Base-by-base conservation (phyloP, 2,329 filamentous ascomycete species). In the Botrytis fragariae region DNA sequence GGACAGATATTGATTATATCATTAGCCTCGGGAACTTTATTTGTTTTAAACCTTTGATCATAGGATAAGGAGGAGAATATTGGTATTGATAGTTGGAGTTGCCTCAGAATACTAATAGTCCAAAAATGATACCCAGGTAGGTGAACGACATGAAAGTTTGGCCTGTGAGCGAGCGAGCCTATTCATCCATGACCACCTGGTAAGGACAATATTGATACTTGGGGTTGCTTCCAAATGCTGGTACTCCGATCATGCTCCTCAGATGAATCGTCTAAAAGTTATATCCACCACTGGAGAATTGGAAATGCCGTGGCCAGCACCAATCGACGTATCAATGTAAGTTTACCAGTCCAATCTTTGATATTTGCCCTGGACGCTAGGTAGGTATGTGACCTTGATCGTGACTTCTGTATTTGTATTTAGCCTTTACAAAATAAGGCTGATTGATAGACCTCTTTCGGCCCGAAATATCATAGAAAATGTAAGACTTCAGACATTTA, bases 351-450 rank as follows among this genome's bases (percentile, higher is more conserved):
- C 22, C 29, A 35, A 51, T 51, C 39, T 65, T 7, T 45, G 63
- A 65, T 65, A 35, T 45, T 18, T n/a, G 16, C 35, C 18, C 51
- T 25, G 10, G 29, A 54, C 37, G 18, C 29, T 54, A 14, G 12
- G 14, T n/a, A 54, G 35, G 35, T 35, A 67, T 67, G 45, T 39
- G 64, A 39, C 32, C 45, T 67, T 37, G 35, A 51, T 42, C 37
- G 65, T 57, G 65, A 68, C 65, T 68, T 68, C 65, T 68, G 48
- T 45, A 63, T 42, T 59, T 67, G 60, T 51, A 59, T 62, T 60
- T 74, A 74, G 74, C 71, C 73, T 74, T 64, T 59, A 44, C 20
- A n/a, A 29, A 51, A 59, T 68, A 54, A 74, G 74, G 74, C 74
- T 75, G 73, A 42, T 57, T 74, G 45, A 48, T 39, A 42, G 69